Conservation (phyloP, 1,284 basidiomycete species). For the Cutaneotrichosporon dermatis region DNA sequence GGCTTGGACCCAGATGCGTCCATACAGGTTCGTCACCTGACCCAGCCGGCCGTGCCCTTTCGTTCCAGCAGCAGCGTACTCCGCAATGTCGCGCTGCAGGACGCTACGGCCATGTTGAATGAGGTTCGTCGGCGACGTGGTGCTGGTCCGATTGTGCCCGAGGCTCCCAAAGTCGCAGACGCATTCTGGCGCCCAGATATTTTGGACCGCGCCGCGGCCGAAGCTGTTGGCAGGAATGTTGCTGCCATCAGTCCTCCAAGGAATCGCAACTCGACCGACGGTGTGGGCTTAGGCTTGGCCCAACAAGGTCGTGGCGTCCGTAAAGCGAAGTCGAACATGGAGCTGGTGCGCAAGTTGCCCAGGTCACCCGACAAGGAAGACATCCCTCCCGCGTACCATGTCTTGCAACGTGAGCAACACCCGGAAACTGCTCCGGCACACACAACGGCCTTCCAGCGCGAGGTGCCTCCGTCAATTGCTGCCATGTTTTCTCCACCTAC, state of each 20-base stretch:
- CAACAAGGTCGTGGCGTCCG: constrained; percentile 33
- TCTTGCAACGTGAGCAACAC: neutral
- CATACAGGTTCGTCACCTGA: constrained; percentile 15
- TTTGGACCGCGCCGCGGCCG: constrained; percentile 6
- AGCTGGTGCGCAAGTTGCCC: constrained; percentile 27
- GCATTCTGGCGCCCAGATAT: neutral
- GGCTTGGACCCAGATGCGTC: constrained; percentile 21
- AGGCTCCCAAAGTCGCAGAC: neutral
- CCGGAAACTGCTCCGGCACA: neutral
- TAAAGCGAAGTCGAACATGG: constrained; percentile 35
- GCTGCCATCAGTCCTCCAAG: constrained; percentile 18
- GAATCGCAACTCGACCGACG: constrained; percentile 10
- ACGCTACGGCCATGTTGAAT: constrained; percentile 9
- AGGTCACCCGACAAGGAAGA: constrained; percentile 39
- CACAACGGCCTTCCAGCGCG: constrained; percentile 1
- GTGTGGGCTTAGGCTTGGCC: constrained; percentile 31
- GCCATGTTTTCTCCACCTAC: constrained; percentile 14
- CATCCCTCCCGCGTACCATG: constrained; percentile 1
- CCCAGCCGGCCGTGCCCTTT: constrained; percentile 11
- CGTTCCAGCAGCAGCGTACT: constrained; percentile 19
- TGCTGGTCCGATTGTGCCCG: constrained; percentile 5
- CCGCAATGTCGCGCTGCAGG: constrained; percentile 19
- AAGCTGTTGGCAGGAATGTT: constrained; percentile 12
- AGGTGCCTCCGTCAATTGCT: constrained; percentile 9
- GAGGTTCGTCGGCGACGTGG: neutral